Conservation (phyloP, 306 rosid genomes). For the Acmispon strigosus region DNA sequence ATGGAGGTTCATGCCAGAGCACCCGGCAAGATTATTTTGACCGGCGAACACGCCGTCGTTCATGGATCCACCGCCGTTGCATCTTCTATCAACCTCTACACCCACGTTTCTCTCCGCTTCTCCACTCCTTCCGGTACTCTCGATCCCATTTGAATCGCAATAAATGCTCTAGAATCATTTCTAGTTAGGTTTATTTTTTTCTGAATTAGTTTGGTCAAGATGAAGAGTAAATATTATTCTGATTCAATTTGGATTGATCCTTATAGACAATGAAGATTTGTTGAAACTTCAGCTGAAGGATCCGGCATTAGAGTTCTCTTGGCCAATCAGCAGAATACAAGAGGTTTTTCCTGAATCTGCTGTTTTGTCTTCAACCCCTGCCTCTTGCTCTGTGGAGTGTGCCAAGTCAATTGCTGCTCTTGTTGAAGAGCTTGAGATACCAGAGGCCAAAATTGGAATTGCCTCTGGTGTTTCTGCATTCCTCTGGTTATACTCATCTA, state of each 20-base stretch:
- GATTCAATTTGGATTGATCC: neutral
- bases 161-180: no score
- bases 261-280: slow-evolving; percentile 48
- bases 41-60: slow-evolving; percentile 97
- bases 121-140: slow-evolving; percentile 58
- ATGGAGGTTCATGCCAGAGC: slow-evolving; percentile 94
- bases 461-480: slow-evolving; percentile 79
- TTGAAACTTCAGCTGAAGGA: slow-evolving; percentile 69
- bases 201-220: no score
- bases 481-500: slow-evolving; percentile 80
- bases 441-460: slow-evolving; percentile 59
- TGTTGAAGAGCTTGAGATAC: slow-evolving; percentile 57
- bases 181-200: no score
- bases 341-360: slow-evolving; percentile 41
- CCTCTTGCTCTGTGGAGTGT: slow-evolving; percentile 55
- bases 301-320: slow-evolving; percentile 61
- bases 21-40: slow-evolving; percentile 79
- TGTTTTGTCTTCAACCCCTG: slow-evolving; percentile 38
- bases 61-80: slow-evolving; percentile 97
- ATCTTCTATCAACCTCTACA: slow-evolving; percentile 67
- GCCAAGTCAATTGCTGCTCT: slow-evolving; percentile 53
- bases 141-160: neutral
- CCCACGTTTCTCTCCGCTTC: slow-evolving; percentile 65
- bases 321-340: slow-evolving; percentile 61
- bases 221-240: neutral